These are phyloP conservation scores for Trichoderma breve DNA, from an alignment of 2,329 filamentous ascomycete genomes.

Conservation along the genomic window DNA sequence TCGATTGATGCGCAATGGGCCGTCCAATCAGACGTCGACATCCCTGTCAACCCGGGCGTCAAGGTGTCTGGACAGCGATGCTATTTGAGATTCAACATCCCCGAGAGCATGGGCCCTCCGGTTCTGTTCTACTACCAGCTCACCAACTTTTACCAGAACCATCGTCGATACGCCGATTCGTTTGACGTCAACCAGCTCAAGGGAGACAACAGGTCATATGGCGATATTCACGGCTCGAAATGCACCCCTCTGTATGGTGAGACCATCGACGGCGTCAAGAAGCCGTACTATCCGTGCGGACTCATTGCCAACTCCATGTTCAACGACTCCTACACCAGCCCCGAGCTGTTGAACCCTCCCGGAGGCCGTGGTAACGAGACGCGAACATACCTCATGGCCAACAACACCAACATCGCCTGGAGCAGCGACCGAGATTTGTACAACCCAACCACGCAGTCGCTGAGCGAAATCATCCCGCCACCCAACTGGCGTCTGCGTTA, in stretches of 20 bases:
- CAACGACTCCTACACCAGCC: slow-evolving; percentile 81
- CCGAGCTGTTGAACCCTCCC: slow-evolving; percentile 56
- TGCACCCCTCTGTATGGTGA: slow-evolving; percentile 71
- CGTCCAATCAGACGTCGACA: slow-evolving; percentile 38
- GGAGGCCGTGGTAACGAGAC: slow-evolving; percentile 31
- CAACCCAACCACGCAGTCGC: slow-evolving; percentile 63
- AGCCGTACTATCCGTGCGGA: slow-evolving; percentile 89
- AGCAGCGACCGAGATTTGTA: slow-evolving; percentile 78
- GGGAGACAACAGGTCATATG: slow-evolving; percentile 61
- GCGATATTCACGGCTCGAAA: slow-evolving; percentile 63
- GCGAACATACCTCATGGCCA: slow-evolving; percentile 70
- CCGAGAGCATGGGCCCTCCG: slow-evolving; percentile 73
- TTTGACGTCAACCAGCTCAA: slow-evolving; percentile 79
- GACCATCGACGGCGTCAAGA: slow-evolving; percentile 41
- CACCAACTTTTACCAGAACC: slow-evolving; percentile 98
- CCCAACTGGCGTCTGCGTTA: slow-evolving; percentile 79
- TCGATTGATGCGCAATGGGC: slow-evolving; percentile 43
- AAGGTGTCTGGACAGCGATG: slow-evolving; percentile 54
- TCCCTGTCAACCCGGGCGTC: slow-evolving; percentile 41
- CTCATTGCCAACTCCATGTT: slow-evolving; percentile 96
- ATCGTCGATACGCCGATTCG: slow-evolving; percentile 91
- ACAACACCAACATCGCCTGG: slow-evolving; percentile 79
- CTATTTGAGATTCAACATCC: slow-evolving; percentile 73
- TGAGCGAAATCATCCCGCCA: slow-evolving; percentile 69
- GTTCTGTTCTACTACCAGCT: slow-evolving; percentile 94